Conservation (phyloP, 306 rosid genomes). For the Citrullus colocynthis region DNA sequence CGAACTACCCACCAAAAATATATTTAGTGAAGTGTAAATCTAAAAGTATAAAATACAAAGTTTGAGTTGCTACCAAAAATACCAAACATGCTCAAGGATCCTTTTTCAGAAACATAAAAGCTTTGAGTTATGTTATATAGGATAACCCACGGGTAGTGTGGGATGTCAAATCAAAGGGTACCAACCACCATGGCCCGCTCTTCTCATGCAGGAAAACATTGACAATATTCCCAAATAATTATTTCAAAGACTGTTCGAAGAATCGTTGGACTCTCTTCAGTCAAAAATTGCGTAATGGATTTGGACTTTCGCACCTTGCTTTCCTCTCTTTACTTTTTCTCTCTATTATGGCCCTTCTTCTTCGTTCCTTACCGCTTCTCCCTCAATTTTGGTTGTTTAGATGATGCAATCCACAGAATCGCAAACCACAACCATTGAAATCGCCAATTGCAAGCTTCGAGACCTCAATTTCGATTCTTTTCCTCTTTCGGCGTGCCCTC, state of each 20-base stretch:
- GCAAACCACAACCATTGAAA: neutral
- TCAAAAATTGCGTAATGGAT: neutral
- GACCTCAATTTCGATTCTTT: neutral
- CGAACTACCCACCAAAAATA: no score
- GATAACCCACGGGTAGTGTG: no score
- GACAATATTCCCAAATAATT: neutral
- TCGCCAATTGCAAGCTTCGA: neutral
- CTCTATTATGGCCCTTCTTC: conserved; percentile 11
- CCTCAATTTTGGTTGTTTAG: neutral
- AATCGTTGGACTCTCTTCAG: conserved; percentile 10
- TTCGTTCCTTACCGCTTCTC: neutral
- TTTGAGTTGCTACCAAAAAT: no score
- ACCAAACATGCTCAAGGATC: no score
- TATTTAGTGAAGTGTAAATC: no score
- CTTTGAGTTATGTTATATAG: no score
- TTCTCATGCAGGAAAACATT: neutral
- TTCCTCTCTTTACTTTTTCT: neutral
- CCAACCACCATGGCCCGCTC: neutral
- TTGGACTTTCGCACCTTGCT: conserved; percentile 7
- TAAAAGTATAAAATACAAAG: no score
- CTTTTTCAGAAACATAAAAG: no score
- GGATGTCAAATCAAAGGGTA: neutral
- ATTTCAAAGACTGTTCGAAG: neutral
- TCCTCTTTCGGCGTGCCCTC: neutral
- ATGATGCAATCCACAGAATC: neutral